These are phyloP conservation scores for Jaenimonas drosophilae DNA, from an alignment of 208 protist species.

Conservation along the genomic window DNA sequence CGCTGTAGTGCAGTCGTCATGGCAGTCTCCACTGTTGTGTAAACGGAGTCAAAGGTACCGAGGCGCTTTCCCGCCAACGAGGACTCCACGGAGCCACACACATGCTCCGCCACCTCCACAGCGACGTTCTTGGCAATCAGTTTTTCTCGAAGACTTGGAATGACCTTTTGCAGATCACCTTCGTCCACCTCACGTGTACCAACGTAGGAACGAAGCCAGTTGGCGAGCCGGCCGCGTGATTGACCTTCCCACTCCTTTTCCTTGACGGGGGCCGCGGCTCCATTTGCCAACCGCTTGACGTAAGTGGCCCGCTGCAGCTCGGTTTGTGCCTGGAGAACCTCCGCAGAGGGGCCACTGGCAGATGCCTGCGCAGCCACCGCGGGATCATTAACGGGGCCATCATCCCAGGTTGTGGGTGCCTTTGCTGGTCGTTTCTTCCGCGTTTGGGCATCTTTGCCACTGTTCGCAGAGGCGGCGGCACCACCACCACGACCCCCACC, in stretches of 20 bases:
- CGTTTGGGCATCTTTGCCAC: background rate
- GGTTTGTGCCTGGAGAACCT: slow-evolving; percentile 57
- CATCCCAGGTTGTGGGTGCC: slow-evolving; percentile 56
- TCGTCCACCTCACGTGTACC: slow-evolving; percentile 66
- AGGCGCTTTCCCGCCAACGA: slow-evolving; percentile 90
- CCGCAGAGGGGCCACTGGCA: slow-evolving; percentile 31
- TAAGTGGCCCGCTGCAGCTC: slow-evolving; percentile 57
- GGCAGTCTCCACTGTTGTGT: slow-evolving; percentile 58
- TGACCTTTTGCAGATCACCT: slow-evolving; percentile 85
- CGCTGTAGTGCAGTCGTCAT: slow-evolving; percentile 88
- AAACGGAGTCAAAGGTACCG: slow-evolving; percentile 87
- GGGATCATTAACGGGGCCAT: slow-evolving; percentile 13
- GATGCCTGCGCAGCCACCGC: slow-evolving; percentile 25
- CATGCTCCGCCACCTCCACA: slow-evolving; percentile 91
- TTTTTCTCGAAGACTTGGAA: slow-evolving; percentile 89
- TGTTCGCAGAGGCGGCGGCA: slow-evolving; percentile 2
- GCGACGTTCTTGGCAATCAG: slow-evolving; percentile 98
- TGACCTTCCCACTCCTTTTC: slow-evolving; percentile 78
- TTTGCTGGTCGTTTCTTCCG: slow-evolving; percentile 45
- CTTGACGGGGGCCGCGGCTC: slow-evolving; percentile 46
- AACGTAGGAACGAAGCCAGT: slow-evolving; percentile 69
- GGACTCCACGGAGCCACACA: slow-evolving; percentile 91
- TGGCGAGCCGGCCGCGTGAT: slow-evolving; percentile 52
- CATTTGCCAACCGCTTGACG: slow-evolving; percentile 64
- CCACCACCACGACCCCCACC: slow-evolving; percentile 9